Evolutionary conservation across 2,329 filamentous ascomycete species (phyloP), one percentile per base, ranked within the genome.

Genomic region (Penicillium sclerotiorum): DNA sequence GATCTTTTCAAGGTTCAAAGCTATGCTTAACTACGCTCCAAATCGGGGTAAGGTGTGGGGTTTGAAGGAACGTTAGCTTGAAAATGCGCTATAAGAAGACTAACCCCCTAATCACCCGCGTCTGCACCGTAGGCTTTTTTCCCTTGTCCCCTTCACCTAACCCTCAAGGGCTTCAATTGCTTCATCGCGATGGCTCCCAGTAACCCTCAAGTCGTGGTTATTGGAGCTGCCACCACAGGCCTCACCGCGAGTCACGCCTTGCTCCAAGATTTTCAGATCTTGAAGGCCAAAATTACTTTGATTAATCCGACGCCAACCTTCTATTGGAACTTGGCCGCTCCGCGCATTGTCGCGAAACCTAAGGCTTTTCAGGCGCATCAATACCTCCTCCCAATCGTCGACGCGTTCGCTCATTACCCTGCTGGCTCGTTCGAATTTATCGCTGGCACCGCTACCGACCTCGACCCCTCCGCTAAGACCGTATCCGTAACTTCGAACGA

Each of bases 291-390:
- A 49, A 67, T 86, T 36, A 76, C 77, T 45, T 68, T 84, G 15
- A 72, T 86, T 57, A 77, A 79, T 47, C 79, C 80, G 4, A 77
- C 77, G 12, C 69, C 73, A 4, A 69, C 76, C 33, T 82, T 79
- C 69, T 84, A 73, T 70, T 83, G 75, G 63, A 76, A 76, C 33
- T 66, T 79, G 20, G 80, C 76, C 1, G 76, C 80, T 2, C 82
- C 82, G 0, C 76, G 83, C 27, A 73, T 77, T 32, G 65, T 82
- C 25, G 72, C 76, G 22, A 79, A 78, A 22, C 72, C 77, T 1
- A 63, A 72, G 1, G 70, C 75, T 21, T 72, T 83, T 49, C 69
- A 71, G 2, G 57, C 73, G 4, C 72, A 77, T 20, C 76, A 81
- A 53, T 71, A 77, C 44, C 71, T 83, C 45, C 62, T 78, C 33